Percentiles rank a stretch among this genome's conserved stretches.
phyloP scores from a whole-genome alignment of 1,139 yeast species.

The Geotrichum histeridarum region DNA sequence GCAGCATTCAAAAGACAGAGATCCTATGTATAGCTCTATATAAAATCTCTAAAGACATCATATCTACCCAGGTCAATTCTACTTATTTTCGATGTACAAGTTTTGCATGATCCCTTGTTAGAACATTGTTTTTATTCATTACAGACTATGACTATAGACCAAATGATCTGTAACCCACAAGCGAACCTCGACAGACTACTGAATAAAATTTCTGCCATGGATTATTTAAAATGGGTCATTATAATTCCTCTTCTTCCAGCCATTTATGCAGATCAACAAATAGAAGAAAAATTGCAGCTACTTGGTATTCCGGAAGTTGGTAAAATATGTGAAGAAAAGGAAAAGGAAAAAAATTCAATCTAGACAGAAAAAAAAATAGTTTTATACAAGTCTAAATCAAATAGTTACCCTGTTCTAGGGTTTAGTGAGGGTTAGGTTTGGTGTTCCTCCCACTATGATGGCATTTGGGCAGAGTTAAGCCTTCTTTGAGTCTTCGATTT shows the following conservation, averaged over 20 bases:
- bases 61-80: background rate
- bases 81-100: background rate
- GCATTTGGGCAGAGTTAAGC: conserved; percentile 18
- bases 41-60: background rate
- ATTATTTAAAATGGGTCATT: conserved; percentile 26
- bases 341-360: conserved; percentile 13
- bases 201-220: conserved; percentile 15
- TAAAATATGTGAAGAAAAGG: conserved; percentile 21
- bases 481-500: conserved; percentile 44
- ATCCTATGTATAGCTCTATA: background rate
- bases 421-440: background rate
- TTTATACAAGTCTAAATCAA: conserved; percentile 8
- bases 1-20: no score
- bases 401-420: background rate
- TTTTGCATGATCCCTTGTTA: background rate
- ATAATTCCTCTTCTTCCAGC: conserved; percentile 34
- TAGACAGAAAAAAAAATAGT: conserved; percentile 6
- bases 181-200: conserved; percentile 28
- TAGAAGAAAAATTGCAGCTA: conserved; percentile 26
- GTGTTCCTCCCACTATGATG: background rate
- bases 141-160: no score
- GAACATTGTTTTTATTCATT: no score
- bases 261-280: conserved; percentile 33
- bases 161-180: conserved; percentile 26
- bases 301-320: conserved; percentile 34